phyloP scores from a whole-genome alignment of 345 rosid species.

The Corymbia maculata region DNA sequence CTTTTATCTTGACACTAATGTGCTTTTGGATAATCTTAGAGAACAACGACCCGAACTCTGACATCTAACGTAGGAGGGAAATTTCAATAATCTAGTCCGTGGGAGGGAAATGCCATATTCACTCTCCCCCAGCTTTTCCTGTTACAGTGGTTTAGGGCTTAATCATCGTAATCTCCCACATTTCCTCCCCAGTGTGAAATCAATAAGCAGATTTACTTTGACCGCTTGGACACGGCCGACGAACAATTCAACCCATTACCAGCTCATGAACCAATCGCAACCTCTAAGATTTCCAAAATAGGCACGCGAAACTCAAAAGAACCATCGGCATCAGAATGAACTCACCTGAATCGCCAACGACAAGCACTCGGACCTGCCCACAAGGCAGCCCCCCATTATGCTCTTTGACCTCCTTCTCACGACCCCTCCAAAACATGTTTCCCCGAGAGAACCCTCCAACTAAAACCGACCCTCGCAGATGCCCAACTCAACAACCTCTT shows the following conservation, averaged over 20 bases:
- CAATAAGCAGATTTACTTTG: neutral
- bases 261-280: neutral
- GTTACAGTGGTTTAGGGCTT: neutral
- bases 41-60: neutral
- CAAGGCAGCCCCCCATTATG: conserved; percentile 67
- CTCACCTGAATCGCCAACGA: conserved; percentile 95
- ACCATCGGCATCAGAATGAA: neutral
- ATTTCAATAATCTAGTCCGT: neutral
- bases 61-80: neutral
- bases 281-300: neutral
- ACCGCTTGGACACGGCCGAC: neutral
- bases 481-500: neutral
- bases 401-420: conserved; percentile 79
- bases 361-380: conserved; percentile 96
- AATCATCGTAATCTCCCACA: neutral
- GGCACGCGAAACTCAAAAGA: neutral
- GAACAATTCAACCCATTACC: neutral
- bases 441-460: neutral
- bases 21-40: neutral
- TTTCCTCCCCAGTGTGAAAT: neutral
- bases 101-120: neutral
- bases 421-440: conserved; percentile 88
- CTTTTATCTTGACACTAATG: neutral
- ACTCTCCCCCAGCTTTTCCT: neutral
- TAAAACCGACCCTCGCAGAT: neutral